Evolutionary conservation across 345 rosid genomes (phyloP).

Genomic region (Luvunga scandens): DNA sequence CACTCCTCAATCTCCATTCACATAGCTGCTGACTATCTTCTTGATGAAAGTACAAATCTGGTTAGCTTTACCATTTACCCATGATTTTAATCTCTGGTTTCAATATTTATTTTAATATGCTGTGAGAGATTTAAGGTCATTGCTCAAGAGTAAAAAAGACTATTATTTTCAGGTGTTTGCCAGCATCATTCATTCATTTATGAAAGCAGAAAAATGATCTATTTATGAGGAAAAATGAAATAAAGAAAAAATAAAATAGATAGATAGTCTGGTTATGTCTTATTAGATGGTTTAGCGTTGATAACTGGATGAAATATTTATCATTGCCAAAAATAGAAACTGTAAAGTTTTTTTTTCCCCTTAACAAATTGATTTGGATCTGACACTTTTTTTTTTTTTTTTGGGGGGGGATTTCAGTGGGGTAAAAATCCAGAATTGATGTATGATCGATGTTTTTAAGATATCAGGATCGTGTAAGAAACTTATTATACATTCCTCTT

Average conservation of each 20-base stretch:
- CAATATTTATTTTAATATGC: neutral
- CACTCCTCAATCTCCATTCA: conserved; percentile 94
- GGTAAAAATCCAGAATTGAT: conserved; percentile 79
- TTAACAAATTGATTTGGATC: neutral
- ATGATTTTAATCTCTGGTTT: neutral
- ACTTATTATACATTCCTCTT: conserved; percentile 89
- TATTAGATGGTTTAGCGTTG: neutral
- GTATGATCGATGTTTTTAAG: conserved; percentile 78
- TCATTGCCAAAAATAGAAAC: conserved; percentile 3
- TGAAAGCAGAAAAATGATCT: neutral
- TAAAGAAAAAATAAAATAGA: neutral
- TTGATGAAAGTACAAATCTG: conserved; percentile 66
- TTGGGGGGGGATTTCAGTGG: conserved; percentile 70
- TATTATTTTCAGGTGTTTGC: neutral
- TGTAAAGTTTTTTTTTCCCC: neutral
- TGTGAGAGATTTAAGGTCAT: neutral
- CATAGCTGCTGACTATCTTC: conserved; percentile 84
- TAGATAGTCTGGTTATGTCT: neutral
- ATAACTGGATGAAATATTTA: neutral
- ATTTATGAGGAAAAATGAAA: neutral
- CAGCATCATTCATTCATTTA: neutral
- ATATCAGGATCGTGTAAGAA: conserved; percentile 84
- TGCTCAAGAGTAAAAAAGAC: neutral
- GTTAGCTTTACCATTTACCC: conserved; percentile 33
- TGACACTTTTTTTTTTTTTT: conserved; percentile 9